Percentiles rank a stretch among this genome's conserved stretches.
phyloP scores from a whole-genome alignment of 2,329 filamentous ascomycete species.

The Atkinsonella hypoxylon region DNA sequence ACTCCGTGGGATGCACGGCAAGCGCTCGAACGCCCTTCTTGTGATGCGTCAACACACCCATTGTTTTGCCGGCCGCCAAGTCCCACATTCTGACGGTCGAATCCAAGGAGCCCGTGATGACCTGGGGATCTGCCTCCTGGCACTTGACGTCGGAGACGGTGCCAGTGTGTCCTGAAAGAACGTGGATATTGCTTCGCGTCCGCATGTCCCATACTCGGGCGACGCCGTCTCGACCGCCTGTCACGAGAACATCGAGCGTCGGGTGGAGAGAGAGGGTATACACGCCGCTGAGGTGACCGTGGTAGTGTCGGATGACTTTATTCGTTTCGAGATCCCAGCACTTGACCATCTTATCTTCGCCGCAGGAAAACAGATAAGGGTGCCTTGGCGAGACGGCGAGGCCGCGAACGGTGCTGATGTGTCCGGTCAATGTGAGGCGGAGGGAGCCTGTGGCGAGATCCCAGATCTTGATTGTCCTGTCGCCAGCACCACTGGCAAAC shows the following conservation, averaged over 20 bases:
- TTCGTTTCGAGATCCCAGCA: slow-evolving; percentile 99
- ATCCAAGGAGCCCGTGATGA: slow-evolving; percentile 89
- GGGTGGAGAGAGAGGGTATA: slow-evolving; percentile 91
- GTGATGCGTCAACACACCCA: slow-evolving; percentile 93
- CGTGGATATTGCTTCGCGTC: slow-evolving; percentile 89
- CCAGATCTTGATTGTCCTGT: slow-evolving; percentile 98
- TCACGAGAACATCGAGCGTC: slow-evolving; percentile 87
- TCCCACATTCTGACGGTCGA: slow-evolving; percentile 90
- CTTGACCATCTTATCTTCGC: slow-evolving; percentile 99
- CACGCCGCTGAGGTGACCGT: slow-evolving; percentile 91
- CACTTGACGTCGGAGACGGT: slow-evolving; percentile 85
- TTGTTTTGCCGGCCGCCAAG: slow-evolving; percentile 87
- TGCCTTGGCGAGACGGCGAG: slow-evolving; percentile 86
- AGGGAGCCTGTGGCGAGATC: slow-evolving; percentile 82
- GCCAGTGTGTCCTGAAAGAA: slow-evolving; percentile 78
- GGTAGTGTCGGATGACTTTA: slow-evolving; percentile 95
- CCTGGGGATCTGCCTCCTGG: slow-evolving; percentile 91
- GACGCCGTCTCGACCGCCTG: slow-evolving; percentile 87
- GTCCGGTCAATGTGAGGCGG: slow-evolving; percentile 77
- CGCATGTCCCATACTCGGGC: slow-evolving; percentile 98
- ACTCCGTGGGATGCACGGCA: slow-evolving; percentile 78
- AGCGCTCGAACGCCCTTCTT: slow-evolving; percentile 91
- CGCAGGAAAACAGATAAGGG: slow-evolving; percentile 94
- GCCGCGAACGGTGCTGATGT: slow-evolving; percentile 87
- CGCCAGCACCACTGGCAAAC: slow-evolving; percentile 92